phyloP scores from a whole-genome alignment of 371 early-diverging fungal genomes.

The Smittium culicis region DNA sequence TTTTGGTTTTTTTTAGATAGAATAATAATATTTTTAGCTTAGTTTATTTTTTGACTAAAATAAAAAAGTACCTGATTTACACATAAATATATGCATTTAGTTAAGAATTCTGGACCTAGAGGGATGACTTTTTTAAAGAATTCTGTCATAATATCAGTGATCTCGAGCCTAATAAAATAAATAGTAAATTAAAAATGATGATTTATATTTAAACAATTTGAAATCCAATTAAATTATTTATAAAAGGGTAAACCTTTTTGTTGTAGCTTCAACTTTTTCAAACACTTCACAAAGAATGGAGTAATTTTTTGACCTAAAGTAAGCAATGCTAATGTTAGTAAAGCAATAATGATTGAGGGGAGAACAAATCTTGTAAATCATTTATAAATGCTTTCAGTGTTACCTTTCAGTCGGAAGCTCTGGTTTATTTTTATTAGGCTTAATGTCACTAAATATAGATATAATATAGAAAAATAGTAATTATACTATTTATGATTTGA shows the following conservation, averaged over 20 bases:
- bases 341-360: background rate
- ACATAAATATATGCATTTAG: constrained; percentile 75
- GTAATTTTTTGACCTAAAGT: background rate
- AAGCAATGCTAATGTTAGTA: background rate
- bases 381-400: no score
- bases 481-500: no score
- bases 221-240: background rate
- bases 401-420: background rate
- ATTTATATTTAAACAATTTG: no score
- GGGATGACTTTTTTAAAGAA: constrained; percentile 63
- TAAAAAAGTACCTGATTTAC: constrained; percentile 48
- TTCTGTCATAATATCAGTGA: constrained; percentile 58
- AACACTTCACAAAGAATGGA: constrained; percentile 73
- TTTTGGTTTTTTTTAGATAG: no score
- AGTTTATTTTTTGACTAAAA: no score
- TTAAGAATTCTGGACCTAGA: constrained; percentile 50
- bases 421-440: background rate
- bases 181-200: no score
- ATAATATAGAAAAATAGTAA: background rate
- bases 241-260: constrained; percentile 38
- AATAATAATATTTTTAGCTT: no score
- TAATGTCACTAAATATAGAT: background rate
- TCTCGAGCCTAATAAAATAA: constrained; percentile 64
- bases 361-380: background rate
- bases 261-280: constrained; percentile 65